phyloP scores from a whole-genome alignment of 345 rosid genomes.

The Ricinus communis region DNA sequence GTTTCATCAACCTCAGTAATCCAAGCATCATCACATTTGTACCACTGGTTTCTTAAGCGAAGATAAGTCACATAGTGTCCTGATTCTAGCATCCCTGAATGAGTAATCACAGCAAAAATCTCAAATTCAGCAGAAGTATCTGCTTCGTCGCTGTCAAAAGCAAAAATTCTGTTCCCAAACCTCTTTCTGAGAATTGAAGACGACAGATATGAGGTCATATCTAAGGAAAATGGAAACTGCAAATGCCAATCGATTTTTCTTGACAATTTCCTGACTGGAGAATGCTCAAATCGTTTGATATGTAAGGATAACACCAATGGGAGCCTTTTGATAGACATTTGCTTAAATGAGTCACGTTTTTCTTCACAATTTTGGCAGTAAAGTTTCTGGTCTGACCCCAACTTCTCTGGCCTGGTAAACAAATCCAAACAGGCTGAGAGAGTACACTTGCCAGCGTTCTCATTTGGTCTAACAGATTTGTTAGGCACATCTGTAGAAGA shows the following conservation, averaged over 20 bases:
- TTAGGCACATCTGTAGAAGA: constrained; percentile 6
- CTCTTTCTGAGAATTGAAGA: constrained; percentile 28
- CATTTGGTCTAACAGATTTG: constrained; percentile 22
- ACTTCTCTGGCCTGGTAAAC: constrained; percentile 35
- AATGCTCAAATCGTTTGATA: constrained; percentile 34
- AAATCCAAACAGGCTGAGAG: constrained; percentile 31
- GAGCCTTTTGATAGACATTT: constrained; percentile 28
- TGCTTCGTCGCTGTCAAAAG: constrained; percentile 23
- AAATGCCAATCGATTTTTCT: constrained; percentile 29
- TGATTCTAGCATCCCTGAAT: constrained; percentile 32
- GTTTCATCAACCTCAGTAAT: constrained; percentile 30
- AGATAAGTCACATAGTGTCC: constrained; percentile 32
- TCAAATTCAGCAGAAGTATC: constrained; percentile 27
- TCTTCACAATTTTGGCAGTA: constrained; percentile 32
- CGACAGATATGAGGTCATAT: constrained; percentile 29
- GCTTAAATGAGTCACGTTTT: constrained; percentile 26
- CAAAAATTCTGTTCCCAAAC: constrained; percentile 28
- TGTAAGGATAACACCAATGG: constrained; percentile 35
- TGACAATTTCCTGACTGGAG: constrained; percentile 16
- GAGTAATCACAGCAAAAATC: constrained; percentile 31
- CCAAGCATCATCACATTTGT: constrained; percentile 36
- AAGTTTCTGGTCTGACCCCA: constrained; percentile 31
- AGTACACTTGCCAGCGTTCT: constrained; percentile 14
- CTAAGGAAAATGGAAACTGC: constrained; percentile 30
- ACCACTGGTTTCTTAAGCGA: constrained; percentile 32